phyloP scores from a whole-genome alignment of 768 basidiomycete species.

The Lentinula raphanica region DNA sequence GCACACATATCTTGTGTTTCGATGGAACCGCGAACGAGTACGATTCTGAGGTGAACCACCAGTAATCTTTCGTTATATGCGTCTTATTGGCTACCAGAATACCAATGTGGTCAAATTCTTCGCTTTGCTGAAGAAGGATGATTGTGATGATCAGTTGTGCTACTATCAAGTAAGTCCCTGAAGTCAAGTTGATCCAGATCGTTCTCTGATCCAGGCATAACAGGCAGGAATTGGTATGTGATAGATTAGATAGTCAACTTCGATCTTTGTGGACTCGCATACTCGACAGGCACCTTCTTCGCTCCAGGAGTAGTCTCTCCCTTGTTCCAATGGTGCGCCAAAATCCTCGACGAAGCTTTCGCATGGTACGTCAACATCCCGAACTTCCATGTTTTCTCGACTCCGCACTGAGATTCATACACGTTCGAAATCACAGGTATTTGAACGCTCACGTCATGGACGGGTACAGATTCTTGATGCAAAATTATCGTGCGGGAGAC shows the following conservation, averaged over 20 bases:
- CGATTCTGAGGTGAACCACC: conserved; percentile 33
- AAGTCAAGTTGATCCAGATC: not conserved
- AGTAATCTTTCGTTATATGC: not conserved
- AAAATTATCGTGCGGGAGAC: conserved; percentile 68
- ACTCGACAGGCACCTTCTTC: conserved; percentile 43
- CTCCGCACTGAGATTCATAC: no score
- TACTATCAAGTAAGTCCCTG: conserved; percentile 6
- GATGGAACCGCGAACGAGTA: conserved; percentile 62
- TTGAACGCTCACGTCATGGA: conserved; percentile 48
- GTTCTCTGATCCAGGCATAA: not conserved
- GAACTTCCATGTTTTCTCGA: not conserved
- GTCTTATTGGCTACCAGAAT: conserved; percentile 13
- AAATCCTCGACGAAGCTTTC: conserved; percentile 59
- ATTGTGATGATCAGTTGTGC: conserved; percentile 17
- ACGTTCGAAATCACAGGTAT: conserved; percentile 30
- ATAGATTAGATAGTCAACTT: conserved; percentile 32
- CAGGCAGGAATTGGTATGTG: conserved; percentile 15
- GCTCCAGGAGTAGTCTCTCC: conserved; percentile 65
- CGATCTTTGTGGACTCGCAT: conserved; percentile 10
- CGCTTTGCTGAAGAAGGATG: conserved; percentile 24
- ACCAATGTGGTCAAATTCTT: conserved; percentile 28
- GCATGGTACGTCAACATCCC: conserved; percentile 52
- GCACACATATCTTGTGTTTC: conserved; percentile 60
- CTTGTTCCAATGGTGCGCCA: conserved; percentile 51
- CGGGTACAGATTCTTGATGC: conserved; percentile 77